Conservation (phyloP, 2,329 filamentous ascomycete species). For the Aspergillus luchuensis region DNA sequence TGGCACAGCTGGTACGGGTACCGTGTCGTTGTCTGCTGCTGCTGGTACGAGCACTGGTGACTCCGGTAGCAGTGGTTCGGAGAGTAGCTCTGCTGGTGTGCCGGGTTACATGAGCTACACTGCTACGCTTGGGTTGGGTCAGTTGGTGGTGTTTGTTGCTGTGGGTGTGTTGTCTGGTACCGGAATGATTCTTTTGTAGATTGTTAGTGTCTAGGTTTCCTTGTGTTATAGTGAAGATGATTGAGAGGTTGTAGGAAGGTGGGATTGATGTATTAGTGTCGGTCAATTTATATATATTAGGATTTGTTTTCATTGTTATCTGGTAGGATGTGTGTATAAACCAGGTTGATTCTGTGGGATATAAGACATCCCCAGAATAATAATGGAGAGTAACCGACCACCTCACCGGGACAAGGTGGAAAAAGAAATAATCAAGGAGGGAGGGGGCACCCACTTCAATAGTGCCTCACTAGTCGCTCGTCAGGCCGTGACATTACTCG, state of each 20-base stretch:
- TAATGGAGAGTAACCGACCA: background rate
- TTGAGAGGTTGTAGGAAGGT: background rate
- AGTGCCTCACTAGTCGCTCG: background rate
- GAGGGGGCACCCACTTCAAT: background rate
- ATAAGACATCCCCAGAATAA: background rate
- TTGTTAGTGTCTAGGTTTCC: background rate
- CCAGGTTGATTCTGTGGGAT: background rate
- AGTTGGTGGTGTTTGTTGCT: slow-evolving; percentile 42
- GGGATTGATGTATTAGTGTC: background rate
- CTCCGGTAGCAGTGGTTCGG: slow-evolving; percentile 19
- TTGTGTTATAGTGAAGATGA: background rate
- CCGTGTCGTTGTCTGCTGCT: slow-evolving; percentile 38
- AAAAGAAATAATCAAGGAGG: background rate
- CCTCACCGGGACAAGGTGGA: too few species aligned
- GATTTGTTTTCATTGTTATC: background rate
- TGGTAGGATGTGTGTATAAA: too few species aligned
- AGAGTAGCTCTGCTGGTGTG: slow-evolving; percentile 31
- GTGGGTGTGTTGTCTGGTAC: slow-evolving; percentile 43
- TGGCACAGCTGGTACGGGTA: slow-evolving; percentile 40
- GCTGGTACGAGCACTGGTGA: slow-evolving; percentile 21
- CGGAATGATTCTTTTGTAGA: slow-evolving; percentile 48
- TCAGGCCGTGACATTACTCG: too few species aligned
- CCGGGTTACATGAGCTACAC: slow-evolving; percentile 19
- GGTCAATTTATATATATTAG: background rate
- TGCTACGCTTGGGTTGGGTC: slow-evolving; percentile 37